Base-by-base conservation (phyloP, 495 filamentous ascomycete genomes). In the Xylaria bambusicola region DNA sequence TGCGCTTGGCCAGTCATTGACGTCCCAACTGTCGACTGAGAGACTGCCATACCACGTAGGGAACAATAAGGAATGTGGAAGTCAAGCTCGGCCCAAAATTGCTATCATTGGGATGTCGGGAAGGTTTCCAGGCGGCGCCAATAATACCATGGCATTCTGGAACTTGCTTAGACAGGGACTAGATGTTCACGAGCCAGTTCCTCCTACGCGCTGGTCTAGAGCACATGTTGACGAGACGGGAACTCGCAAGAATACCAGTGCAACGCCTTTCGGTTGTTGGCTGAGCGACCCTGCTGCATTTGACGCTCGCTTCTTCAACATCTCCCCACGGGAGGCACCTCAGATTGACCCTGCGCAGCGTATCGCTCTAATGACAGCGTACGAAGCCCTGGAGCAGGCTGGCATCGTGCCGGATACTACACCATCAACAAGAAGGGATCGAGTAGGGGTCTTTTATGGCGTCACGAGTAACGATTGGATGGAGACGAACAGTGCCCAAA, bases 241-340 rank as follows among this genome's bases (percentile, higher is more conserved):
- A 26, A 85, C 86, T 51, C 76, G 66, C 6, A 82, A 79, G 55
- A 92, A 91, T 66, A 89, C 86, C 47, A 85, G 76, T 41, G 80
- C 85, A 60, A 88, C 87, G 3, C 85, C 83, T 18, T 91, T 86
- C 56, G 90, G 90, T 15, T 89, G 87, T 70, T 93, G 87, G 72
- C 87, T 92, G 51, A 81, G 91, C 21, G 79, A 90, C 52, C 86
- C 89, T 0, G 86, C 86, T 13, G 72, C 86, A 8, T 94, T 94
- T 66, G 90, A 94, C 55, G 80, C 87, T 31, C 76, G 82, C 0
- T 89, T 93, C 73, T 94, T 94, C 84, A 91, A 90, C 70, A 91
- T 94, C 81, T 93, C 90, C 27, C 89, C 90, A 0, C 84, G 89
- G 45, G 90, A 94, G 73, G 90, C 90, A 3, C 75, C 80, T 23